Conservation (phyloP, 768 basidiomycete species). For the Serpula lacrymans region DNA sequence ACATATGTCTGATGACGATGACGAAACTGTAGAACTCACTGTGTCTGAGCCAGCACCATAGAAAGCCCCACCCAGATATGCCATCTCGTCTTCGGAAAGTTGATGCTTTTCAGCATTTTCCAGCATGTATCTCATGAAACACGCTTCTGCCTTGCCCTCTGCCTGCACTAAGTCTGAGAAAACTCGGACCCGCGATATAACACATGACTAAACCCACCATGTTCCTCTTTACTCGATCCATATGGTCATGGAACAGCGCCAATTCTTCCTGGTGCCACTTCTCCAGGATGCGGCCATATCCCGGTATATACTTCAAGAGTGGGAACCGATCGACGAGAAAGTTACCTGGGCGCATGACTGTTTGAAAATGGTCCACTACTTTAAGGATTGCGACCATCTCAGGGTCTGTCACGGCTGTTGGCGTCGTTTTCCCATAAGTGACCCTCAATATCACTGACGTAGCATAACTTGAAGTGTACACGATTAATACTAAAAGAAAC, state of each 20-base stretch:
- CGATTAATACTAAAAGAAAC: neutral
- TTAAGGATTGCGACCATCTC: slow-evolving; percentile 16
- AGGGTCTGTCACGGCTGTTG: slow-evolving; percentile 19
- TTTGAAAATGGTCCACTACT: slow-evolving; percentile 19
- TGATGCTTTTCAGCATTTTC: slow-evolving; percentile 44
- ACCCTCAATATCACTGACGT: slow-evolving; percentile 19
- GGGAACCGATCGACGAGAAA: slow-evolving; percentile 34
- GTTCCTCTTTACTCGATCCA: slow-evolving; percentile 40
- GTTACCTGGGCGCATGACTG: slow-evolving; percentile 26
- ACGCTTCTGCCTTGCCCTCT: slow-evolving; percentile 10
- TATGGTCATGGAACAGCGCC: slow-evolving; percentile 45
- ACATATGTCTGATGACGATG: neutral
- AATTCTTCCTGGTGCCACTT: slow-evolving; percentile 50
- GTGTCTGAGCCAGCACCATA: slow-evolving; percentile 62
- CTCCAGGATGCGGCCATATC: slow-evolving; percentile 50
- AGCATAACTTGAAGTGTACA: slow-evolving; percentile 18
- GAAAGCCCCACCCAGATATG: slow-evolving; percentile 56
- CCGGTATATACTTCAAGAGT: slow-evolving; percentile 45
- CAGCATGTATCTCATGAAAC: slow-evolving; percentile 53
- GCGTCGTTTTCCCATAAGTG: slow-evolving; percentile 21
- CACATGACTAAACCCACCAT: slow-evolving; percentile 29
- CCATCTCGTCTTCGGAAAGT: slow-evolving; percentile 49
- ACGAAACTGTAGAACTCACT: slow-evolving; percentile 8
- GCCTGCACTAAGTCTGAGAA: slow-evolving; percentile 5
- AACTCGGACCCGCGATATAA: slow-evolving; percentile 8